Evolutionary conservation across 176 grass and related monocot genomes (phyloP).

Genomic region (Oryza glaberrima): DNA sequence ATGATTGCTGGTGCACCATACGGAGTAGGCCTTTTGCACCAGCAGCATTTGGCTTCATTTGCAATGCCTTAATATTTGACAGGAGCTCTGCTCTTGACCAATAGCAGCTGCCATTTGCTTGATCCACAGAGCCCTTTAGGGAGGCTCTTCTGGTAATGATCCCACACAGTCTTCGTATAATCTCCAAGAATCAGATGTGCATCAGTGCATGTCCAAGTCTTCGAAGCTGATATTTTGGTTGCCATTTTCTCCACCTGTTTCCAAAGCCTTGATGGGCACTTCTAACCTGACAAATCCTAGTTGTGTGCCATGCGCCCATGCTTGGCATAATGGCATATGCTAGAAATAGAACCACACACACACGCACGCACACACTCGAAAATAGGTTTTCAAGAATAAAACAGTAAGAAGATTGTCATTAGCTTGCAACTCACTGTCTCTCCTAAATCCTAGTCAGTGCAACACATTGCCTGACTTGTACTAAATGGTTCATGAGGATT

Average conservation of each 20-base stretch:
- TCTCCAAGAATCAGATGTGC: neutral
- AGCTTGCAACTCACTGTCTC: neutral
- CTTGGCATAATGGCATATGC: neutral
- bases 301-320: neutral
- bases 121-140: no score
- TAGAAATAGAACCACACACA: neutral
- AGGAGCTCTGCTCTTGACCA: neutral
- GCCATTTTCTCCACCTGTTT: neutral
- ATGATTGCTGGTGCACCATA: no score
- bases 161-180: constrained; percentile 23
- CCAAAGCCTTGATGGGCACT: neutral
- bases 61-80: no score
- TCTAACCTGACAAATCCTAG: neutral
- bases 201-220: neutral
- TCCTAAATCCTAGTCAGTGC: neutral
- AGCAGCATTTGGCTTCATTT: neutral
- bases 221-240: neutral
- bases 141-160: neutral
- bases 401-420: neutral
- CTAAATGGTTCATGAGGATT: neutral
- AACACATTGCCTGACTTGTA: neutral
- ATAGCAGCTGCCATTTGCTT: neutral
- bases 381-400: neutral
- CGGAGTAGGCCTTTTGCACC: no score
- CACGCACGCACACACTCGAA: neutral